Evolutionary conservation across 2,329 filamentous ascomycete species (phyloP), one percentile per base, ranked within the genome.

Genomic region (Fusarium protoensiforme): DNA sequence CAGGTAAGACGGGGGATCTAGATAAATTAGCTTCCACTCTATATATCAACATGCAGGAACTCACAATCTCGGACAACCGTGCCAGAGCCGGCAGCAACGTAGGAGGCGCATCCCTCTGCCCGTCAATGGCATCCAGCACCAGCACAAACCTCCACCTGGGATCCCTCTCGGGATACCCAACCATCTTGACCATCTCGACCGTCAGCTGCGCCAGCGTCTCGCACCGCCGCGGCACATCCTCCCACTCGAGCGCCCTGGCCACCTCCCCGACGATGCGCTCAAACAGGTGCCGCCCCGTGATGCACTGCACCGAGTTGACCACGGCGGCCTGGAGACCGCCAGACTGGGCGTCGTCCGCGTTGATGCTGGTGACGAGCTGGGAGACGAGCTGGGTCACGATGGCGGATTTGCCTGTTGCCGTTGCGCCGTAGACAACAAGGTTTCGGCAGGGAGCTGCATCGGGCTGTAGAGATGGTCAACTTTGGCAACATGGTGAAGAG

Each of bases 111-210:
- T 98, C 96, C 77, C 92, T 88, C 81, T 98, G 93, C 71, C 88
- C 89, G 81, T 98, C 96, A 65, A 98, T 92, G 13, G 91, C 94
- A 84, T 98, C 96, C 71, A 98, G 88, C 13, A 98, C 93, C 66
- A 98, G 83, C 10, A 96, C 91, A 76, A 98, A 95, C 72, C 92
- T 91, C 73, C 85, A 85, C 54, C 79, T 76, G 22, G 79, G 75
- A 41, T 82, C 81, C 9, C 80, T 81, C 9, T 77, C 66, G 14
- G 78, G 75, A 69, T 87, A 85, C 59, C 87, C 83, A 53, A 95
- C 82, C 82, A 94, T 84, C 78, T 86, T 89, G 69, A 88, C 88
- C 65, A 98, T 84, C 77, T 95, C 91, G 29, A 94, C 93, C 1
- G 89, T 88, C 71, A 98, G 85, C 61, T 93, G 90, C 65, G 94